These are phyloP conservation scores for Rhodotorula sp. DNA, from an alignment of 1,284 basidiomycete species.

Conservation along the genomic window DNA sequence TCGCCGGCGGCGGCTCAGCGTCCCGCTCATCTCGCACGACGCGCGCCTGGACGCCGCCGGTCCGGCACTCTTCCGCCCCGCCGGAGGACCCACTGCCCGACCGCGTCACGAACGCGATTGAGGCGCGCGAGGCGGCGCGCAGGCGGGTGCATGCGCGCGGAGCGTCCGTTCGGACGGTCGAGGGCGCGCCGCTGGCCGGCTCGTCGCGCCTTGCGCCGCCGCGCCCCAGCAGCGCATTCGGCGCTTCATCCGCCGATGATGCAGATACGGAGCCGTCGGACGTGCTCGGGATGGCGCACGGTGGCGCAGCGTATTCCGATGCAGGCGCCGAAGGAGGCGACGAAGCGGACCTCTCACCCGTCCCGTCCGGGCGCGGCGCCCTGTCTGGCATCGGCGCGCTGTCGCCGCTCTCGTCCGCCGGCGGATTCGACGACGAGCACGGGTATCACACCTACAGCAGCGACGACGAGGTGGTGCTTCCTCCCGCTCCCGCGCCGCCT, in stretches of 20 bases:
- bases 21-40: background rate
- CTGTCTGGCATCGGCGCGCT: background rate
- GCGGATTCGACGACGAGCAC: conserved; percentile 4
- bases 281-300: background rate
- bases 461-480: conserved; percentile 6
- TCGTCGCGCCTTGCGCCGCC: too few relatives aligned
- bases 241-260: conserved; percentile 10
- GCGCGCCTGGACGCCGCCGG: conserved; percentile 25
- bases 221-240: too few relatives aligned
- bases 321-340: too few relatives aligned
- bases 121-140: background rate
- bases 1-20: background rate
- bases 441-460: conserved; percentile 24
- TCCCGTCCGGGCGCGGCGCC: too few relatives aligned
- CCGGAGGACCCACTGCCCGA: conserved; percentile 22
- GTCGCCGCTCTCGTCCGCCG: background rate
- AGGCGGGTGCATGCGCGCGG: background rate
- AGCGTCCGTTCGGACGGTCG: too few relatives aligned
- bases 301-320: background rate
- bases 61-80: conserved; percentile 30
- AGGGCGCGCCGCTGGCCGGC: too few relatives aligned
- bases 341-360: too few relatives aligned
- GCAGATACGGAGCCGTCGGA: conserved; percentile 15
- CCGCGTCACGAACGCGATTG: background rate
- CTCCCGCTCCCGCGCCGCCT: background rate